phyloP scores from a whole-genome alignment of 495 filamentous ascomycete species.

The Mycothermus thermophilus region DNA sequence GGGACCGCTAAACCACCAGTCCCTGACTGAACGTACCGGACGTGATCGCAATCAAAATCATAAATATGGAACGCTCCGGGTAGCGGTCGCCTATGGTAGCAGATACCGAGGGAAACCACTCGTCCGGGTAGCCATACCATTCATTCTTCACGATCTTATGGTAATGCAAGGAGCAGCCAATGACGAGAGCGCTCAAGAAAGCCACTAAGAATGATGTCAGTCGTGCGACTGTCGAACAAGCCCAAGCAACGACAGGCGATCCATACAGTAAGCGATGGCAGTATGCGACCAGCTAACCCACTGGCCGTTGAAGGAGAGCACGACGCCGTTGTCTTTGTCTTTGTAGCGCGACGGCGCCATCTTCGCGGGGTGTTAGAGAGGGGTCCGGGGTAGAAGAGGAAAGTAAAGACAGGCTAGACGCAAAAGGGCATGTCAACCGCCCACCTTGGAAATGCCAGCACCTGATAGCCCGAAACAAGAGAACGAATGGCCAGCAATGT shows the following conservation, averaged over 20 bases:
- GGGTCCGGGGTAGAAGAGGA: background rate
- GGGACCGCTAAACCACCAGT: no score
- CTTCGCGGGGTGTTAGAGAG: background rate
- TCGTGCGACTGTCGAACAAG: no score
- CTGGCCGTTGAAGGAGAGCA: slow-evolving; percentile 73
- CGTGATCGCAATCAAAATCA: slow-evolving; percentile 91
- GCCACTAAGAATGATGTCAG: slow-evolving; percentile 41
- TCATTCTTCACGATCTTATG: slow-evolving; percentile 97
- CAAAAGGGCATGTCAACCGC: background rate
- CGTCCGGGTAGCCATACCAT: slow-evolving; percentile 88
- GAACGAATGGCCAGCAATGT: background rate
- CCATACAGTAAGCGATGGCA: slow-evolving; percentile 57
- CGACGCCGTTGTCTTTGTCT: slow-evolving; percentile 59
- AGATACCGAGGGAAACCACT: slow-evolving; percentile 99
- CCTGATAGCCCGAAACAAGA: background rate
- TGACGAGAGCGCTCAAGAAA: slow-evolving; percentile 78
- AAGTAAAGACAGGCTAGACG: background rate
- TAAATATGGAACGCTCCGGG: slow-evolving; percentile 91
- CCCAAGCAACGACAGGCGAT: no score
- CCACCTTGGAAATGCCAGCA: background rate
- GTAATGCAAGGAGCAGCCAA: slow-evolving; percentile 79
- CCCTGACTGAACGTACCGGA: slow-evolving; percentile 68
- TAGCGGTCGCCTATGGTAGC: slow-evolving; percentile 98
- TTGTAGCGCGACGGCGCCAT: slow-evolving; percentile 55
- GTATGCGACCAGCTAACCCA: slow-evolving; percentile 91